Conservation (phyloP, 2,329 filamentous ascomycete species). For the Ceratocystiopsis sp. region DNA sequence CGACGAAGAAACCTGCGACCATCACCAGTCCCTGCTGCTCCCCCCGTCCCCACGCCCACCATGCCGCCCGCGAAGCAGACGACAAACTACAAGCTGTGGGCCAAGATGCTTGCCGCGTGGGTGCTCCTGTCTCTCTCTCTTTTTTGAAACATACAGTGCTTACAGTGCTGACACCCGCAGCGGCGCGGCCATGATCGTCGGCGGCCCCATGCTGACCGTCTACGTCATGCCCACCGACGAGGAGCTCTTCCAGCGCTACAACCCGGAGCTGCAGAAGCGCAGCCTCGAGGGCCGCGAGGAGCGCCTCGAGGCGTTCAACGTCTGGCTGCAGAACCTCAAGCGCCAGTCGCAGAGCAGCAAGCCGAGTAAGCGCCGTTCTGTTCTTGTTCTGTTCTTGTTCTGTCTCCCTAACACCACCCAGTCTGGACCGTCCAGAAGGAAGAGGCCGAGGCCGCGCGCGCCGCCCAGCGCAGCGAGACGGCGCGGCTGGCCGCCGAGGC, state of each 20-base stretch:
- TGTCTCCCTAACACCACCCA: conserved; percentile 10
- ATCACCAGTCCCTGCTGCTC: background rate
- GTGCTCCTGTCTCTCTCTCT: conserved; percentile 16
- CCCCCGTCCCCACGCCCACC: background rate
- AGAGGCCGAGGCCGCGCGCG: conserved; percentile 25
- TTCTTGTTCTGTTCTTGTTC: background rate
- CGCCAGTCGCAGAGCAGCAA: conserved; percentile 82
- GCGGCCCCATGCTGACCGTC: conserved; percentile 69
- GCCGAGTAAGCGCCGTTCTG: conserved; percentile 46
- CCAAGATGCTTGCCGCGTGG: conserved; percentile 58
- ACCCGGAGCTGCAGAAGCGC: conserved; percentile 80
- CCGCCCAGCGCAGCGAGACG: conserved; percentile 18
- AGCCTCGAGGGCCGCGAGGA: conserved; percentile 65
- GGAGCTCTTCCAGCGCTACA: conserved; percentile 83
- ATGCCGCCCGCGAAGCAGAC: conserved; percentile 18
- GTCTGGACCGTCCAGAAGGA: conserved; percentile 36
- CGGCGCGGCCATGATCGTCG: conserved; percentile 53
- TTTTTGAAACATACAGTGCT: no score
- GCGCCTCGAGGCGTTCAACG: conserved; percentile 71
- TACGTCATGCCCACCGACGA: conserved; percentile 75
- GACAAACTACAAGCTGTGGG: conserved; percentile 37
- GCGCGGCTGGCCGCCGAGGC: conserved; percentile 23
- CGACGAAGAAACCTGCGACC: no score
- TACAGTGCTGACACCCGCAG: no score
- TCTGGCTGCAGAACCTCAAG: conserved; percentile 72